Conservation (phyloP, 2,329 filamentous ascomycete species). For the Venturia aucupariae region DNA sequence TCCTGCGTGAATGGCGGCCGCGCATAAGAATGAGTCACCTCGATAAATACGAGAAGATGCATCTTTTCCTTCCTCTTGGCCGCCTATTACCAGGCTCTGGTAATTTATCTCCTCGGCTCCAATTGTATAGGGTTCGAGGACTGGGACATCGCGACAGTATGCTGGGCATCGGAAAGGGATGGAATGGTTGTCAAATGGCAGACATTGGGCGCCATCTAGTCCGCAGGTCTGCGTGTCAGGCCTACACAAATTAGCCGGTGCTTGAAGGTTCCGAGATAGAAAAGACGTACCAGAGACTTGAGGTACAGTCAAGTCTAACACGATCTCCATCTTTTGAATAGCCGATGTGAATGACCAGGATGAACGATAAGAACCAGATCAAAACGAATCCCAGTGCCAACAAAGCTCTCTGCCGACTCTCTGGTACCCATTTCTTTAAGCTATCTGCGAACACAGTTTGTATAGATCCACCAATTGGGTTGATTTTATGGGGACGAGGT, state of each 20-base stretch:
- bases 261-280: background rate
- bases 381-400: background rate
- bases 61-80: constrained; percentile 27
- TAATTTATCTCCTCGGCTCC: constrained; percentile 56
- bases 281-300: constrained; percentile 1
- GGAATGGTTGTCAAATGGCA: constrained; percentile 43
- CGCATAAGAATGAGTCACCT: constrained; percentile 30
- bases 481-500: background rate
- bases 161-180: constrained; percentile 49
- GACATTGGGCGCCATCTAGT: constrained; percentile 44
- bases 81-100: constrained; percentile 58
- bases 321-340: background rate
- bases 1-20: constrained; percentile 28
- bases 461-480: background rate
- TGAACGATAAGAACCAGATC: background rate
- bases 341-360: background rate
- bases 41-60: constrained; percentile 22
- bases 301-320: background rate
- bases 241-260: background rate
- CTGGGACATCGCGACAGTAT: constrained; percentile 38
- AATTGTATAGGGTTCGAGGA: constrained; percentile 43
- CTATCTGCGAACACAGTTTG: background rate
- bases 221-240: constrained; percentile 4
- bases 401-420: background rate
- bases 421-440: background rate